Evolutionary conservation across 352 stramenopile genomes (phyloP).

Genomic region (Globisporangium okanoganense): DNA sequence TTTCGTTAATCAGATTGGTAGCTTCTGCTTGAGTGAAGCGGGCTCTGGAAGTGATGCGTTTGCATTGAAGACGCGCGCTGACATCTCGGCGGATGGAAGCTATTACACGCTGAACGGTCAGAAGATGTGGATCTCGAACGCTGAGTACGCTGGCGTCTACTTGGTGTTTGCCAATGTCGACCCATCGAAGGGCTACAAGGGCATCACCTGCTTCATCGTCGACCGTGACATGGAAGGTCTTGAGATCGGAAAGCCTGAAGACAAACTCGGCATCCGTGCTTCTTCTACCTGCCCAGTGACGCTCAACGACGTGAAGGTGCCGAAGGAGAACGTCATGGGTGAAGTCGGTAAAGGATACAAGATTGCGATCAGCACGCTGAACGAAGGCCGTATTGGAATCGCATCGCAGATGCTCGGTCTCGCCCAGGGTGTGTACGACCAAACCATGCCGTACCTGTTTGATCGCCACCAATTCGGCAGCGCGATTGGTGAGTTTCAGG

Average conservation of each 20-base stretch:
- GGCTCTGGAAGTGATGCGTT: constrained; percentile 95
- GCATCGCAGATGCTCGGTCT: constrained; percentile 97
- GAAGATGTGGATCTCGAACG: constrained; percentile 99
- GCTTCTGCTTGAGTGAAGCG: constrained; percentile 95
- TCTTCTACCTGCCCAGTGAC: constrained; percentile 95
- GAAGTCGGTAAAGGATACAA: constrained; percentile 94
- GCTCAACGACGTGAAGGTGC: constrained; percentile 94
- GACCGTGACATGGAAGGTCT: constrained; percentile 91
- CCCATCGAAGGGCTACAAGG: constrained; percentile 92
- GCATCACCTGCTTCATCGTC: constrained; percentile 98
- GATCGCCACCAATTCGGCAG: constrained; percentile 95
- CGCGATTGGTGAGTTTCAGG: constrained; percentile 94
- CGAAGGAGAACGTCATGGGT: constrained; percentile 90
- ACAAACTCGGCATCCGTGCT: constrained; percentile 96
- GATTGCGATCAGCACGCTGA: constrained; percentile 97
- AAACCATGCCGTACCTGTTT: constrained; percentile 95
- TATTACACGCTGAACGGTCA: constrained; percentile 95
- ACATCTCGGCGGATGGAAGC: constrained; percentile 81
- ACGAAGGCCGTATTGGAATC: constrained; percentile 96
- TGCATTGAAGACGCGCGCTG: constrained; percentile 91
- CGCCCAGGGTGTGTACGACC: constrained; percentile 94
- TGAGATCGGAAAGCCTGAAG: constrained; percentile 92
- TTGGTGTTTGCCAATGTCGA: constrained; percentile 96
- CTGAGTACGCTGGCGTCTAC: constrained; percentile 93
- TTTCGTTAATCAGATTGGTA: constrained; percentile 72